Conservation (phyloP, 1,139 yeast species). For the Geotrichum carabidarum region DNA sequence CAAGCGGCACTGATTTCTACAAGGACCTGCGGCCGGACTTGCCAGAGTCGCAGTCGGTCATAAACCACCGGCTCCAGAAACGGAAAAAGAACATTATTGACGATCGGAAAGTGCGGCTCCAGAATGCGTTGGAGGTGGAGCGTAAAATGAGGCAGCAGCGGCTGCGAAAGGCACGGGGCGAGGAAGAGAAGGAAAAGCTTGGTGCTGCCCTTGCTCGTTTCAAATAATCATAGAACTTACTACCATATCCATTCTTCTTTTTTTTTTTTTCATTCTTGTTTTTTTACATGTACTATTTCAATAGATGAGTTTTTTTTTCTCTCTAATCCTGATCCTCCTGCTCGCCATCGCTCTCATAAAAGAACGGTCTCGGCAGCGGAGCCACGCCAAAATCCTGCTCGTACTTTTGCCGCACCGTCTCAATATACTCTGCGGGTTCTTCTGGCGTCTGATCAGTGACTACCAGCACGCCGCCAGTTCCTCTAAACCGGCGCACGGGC, state of each 20-base stretch:
- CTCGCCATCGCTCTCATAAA: conserved; percentile 45
- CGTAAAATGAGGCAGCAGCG: conserved; percentile 62
- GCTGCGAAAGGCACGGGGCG: conserved; percentile 17
- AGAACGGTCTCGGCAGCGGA: conserved; percentile 85
- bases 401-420: conserved; percentile 70
- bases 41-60: conserved; percentile 54
- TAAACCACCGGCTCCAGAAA: conserved; percentile 77
- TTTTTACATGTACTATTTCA: background rate
- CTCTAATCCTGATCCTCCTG: conserved; percentile 15
- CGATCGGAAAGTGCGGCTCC: conserved; percentile 78
- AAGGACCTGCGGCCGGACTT: conserved; percentile 33
- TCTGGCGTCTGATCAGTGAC: conserved; percentile 66
- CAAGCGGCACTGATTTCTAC: conserved; percentile 31
- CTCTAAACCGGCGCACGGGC: conserved; percentile 78
- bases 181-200: conserved; percentile 26
- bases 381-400: conserved; percentile 57
- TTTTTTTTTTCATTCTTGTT: conserved; percentile 1
- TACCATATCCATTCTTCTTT: background rate
- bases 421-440: conserved; percentile 62
- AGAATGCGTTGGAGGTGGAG: conserved; percentile 68
- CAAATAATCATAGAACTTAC: conserved; percentile 17
- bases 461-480: conserved; percentile 76
- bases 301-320: background rate
- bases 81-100: conserved; percentile 82
- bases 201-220: conserved; percentile 37